Evolutionary conservation across 2,329 filamentous ascomycete genomes (phyloP).

Genomic region (Phaeosphaeria sp.): DNA sequence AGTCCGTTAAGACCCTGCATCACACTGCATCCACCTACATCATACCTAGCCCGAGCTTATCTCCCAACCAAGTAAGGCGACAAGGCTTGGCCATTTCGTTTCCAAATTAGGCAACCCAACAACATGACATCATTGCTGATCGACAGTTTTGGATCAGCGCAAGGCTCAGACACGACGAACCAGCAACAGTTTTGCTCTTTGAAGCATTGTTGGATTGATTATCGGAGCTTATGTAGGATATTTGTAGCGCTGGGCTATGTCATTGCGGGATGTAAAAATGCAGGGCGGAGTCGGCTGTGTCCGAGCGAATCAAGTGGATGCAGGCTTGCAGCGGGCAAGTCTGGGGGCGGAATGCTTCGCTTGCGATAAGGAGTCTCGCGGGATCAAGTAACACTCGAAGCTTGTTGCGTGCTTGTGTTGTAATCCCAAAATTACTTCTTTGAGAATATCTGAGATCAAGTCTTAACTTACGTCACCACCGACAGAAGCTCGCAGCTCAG

Average conservation of each 20-base stretch:
- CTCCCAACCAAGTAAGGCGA: background rate
- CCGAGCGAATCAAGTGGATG: background rate
- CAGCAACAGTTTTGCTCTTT: background rate
- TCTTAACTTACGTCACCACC: too few relatives aligned
- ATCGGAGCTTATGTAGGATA: background rate
- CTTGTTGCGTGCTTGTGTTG: background rate
- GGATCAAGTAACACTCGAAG: background rate
- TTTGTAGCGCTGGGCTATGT: background rate
- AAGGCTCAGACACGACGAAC: background rate
- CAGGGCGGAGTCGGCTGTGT: background rate
- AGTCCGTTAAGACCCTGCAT: background rate
- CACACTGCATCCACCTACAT: background rate
- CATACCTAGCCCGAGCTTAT: background rate
- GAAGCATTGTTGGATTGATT: background rate
- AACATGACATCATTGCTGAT: constrained; percentile 1
- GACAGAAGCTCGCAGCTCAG: too few relatives aligned
- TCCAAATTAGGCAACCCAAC: background rate
- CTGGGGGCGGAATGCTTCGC: background rate
- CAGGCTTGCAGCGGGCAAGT: background rate
- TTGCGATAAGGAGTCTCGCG: background rate
- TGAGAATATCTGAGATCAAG: background rate
- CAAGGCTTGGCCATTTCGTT: background rate
- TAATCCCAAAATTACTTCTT: background rate
- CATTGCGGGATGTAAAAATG: background rate
- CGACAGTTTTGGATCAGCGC: background rate